Conservation (phyloP, 352 stramenopile genomes). For the Phytophthora sansomeana region DNA sequence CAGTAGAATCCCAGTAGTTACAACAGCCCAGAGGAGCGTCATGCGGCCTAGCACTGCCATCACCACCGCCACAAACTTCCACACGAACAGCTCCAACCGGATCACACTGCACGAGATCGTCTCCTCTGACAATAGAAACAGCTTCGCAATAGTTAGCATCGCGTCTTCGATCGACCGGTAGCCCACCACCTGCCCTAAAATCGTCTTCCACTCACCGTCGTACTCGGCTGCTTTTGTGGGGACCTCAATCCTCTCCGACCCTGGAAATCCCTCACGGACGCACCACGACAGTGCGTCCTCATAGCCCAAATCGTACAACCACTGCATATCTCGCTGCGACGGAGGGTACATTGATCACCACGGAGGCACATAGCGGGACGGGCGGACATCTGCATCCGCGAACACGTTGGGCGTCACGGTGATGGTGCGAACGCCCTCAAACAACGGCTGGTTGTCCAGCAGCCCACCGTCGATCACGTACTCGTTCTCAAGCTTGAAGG, state of each 20-base stretch:
- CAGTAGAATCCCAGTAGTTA: conserved; percentile 8
- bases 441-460: conserved; percentile 64
- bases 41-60: conserved; percentile 21
- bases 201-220: conserved; percentile 36
- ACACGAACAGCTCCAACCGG: conserved; percentile 27
- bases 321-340: conserved; percentile 54
- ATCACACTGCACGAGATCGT: conserved; percentile 25
- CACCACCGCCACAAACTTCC: conserved; percentile 29
- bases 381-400: conserved; percentile 61
- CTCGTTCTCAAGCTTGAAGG: conserved; percentile 59
- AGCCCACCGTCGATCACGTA: conserved; percentile 68
- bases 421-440: conserved; percentile 43
- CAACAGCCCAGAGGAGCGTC: conserved; percentile 27
- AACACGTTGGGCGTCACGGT: conserved; percentile 44
- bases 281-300: conserved; percentile 51
- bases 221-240: conserved; percentile 41
- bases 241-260: conserved; percentile 27
- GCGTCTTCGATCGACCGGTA: conserved; percentile 38
- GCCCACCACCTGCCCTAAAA: conserved; percentile 36
- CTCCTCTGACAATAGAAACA: conserved; percentile 31
- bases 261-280: conserved; percentile 19
- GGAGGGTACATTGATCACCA: conserved; percentile 74
- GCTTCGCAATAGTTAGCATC: conserved; percentile 11
- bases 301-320: conserved; percentile 66
- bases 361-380: conserved; percentile 65